A percentile compares a stretch with the other conserved stretches of the same genome.
These are phyloP conservation scores for Neofusicoccum sp. DNA, from an alignment of 2,329 filamentous ascomycete genomes.

Conservation along the genomic window DNA sequence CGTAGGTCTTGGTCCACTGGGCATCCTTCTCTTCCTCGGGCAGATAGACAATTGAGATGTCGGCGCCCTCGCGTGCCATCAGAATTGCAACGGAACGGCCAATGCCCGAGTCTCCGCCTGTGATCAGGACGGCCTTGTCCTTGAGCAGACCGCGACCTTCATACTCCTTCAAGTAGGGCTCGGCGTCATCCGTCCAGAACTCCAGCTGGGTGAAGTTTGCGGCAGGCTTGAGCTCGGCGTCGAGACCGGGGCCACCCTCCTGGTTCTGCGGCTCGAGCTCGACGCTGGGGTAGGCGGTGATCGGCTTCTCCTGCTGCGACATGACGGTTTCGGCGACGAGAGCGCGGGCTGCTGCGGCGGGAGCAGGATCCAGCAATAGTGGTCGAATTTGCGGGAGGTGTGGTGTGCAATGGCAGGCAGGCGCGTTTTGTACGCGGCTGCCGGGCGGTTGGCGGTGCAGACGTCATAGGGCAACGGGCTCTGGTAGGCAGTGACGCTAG, in stretches of 20 bases:
- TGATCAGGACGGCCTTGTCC: conserved; percentile 35
- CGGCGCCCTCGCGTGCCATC: conserved; percentile 61
- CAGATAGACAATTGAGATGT: conserved; percentile 59
- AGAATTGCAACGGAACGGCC: conserved; percentile 55
- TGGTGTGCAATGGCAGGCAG: no score
- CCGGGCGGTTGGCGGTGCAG: no score
- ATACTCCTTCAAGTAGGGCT: conserved; percentile 36
- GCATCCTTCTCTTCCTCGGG: conserved; percentile 61
- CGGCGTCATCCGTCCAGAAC: conserved; percentile 33
- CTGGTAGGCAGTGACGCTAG: no score
- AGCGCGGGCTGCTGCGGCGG: no score
- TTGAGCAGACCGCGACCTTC: conserved; percentile 35
- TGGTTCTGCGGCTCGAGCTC: conserved; percentile 34
- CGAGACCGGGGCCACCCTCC: conserved; percentile 34
- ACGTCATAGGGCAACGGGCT: no score
- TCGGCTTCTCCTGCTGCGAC: conserved; percentile 25
- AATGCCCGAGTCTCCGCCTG: conserved; percentile 33
- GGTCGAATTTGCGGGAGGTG: no score
- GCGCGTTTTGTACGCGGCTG: no score
- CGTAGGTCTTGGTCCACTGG: conserved; percentile 54
- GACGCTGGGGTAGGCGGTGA: conserved; percentile 29
- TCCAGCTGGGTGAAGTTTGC: conserved; percentile 38
- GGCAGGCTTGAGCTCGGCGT: conserved; percentile 33
- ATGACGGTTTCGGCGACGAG: conserved; percentile 4
- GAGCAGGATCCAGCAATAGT: no score